Evolutionary conservation across 805 yeast genomes (phyloP), one percentile per base, ranked within the genome.

Genomic region (Metschnikowia corniflorae): DNA sequence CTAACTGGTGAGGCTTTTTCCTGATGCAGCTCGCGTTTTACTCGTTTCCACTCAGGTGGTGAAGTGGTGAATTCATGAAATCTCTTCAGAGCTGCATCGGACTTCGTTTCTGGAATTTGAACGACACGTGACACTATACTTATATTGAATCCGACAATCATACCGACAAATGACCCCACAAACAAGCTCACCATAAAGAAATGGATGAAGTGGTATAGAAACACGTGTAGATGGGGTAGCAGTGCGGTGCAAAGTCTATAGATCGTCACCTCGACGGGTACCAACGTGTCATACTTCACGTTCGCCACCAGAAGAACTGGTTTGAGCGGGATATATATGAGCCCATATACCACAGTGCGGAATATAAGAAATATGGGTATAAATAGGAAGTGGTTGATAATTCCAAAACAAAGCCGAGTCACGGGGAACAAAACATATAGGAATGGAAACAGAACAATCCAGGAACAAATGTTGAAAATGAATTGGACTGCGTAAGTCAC

Each of bases 251-350:
- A 26, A 8, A 49, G 27, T 6, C 43, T 42, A 33, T 24, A 40
- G 15, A 49, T 35, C 7, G 50, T n/a, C 23, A 35, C 27, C 26
- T 49, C 53, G 23, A 49, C 53, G 6, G 50, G 50, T 8, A 37
- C 40, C 26, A 37, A 30, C 2, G 37, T 26, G 33, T 47, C 48
- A 26, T 44, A 33, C 12, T 37, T 20, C 16, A 49, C 38, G 20
- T 31, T 21, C 15, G 41, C 36, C 17, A 30, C 37, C 9, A 17
- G 13, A 9, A 49, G 33, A n/a, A 49, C 31, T 18, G 51, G 51
- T 17, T 37, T 31, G 10, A 49, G 35, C 7, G 53, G 53, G 17
- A 47, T 17, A 35, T 49, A 49, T 13, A 49, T 33, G 23, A 43
- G 27, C 10, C 49, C 50, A 26, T 38, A 49, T 27, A 49, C 36